Base-by-base conservation (phyloP, 345 rosid species). In the Populus pruinosa region DNA sequence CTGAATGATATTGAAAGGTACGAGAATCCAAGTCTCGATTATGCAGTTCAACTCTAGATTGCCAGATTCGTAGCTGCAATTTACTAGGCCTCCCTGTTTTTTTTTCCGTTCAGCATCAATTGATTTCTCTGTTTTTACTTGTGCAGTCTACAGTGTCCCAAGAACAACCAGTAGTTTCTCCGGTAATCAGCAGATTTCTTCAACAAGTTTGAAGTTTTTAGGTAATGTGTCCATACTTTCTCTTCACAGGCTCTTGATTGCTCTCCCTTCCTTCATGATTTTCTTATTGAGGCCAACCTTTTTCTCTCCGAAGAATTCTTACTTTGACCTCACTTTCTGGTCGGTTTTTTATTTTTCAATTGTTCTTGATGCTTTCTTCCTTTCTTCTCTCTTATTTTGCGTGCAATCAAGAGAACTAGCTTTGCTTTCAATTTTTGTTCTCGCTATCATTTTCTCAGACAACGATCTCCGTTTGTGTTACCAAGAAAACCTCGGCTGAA, bases 1-100 rank as follows among this genome's bases (percentile, higher is more conserved):
- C 80, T n/a, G 71, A 56, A 65, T 59, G 70, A 72, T 29, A 59
- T 44, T 74, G 80, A 84, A 76, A 47, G n/a, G 78, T 59, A 67
- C 27, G 76, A 63, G 6, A 77, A 70, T 71, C 76, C 65, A 31
- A 44, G 69, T 71, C 68, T 25, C 35, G 25, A 21, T 82, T 67
- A 36, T 49, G 49, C 49, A 67, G 33, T 70, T 68, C 72, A 56
- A 18, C 68, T 55, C 27, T 49, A 27, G 41, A 68, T 29, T 80
- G 69, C 2, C 41, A 38, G 11, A 44, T 67, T 33, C 63, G 49
- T 73, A 44, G 17, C 7, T 10, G 29, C 68, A 27, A 55, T 41
- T 74, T 74, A 41, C 36, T 27, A 29, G 44, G 35, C 59, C 59
- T 76, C 73, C 29, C 20, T 56, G 18, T 53, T 33, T 11, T 18